Percentiles rank a stretch among this genome's conserved stretches.
These are phyloP conservation scores for Gossypium longicalyx DNA, from an alignment of 345 rosid species.

Conservation along the genomic window DNA sequence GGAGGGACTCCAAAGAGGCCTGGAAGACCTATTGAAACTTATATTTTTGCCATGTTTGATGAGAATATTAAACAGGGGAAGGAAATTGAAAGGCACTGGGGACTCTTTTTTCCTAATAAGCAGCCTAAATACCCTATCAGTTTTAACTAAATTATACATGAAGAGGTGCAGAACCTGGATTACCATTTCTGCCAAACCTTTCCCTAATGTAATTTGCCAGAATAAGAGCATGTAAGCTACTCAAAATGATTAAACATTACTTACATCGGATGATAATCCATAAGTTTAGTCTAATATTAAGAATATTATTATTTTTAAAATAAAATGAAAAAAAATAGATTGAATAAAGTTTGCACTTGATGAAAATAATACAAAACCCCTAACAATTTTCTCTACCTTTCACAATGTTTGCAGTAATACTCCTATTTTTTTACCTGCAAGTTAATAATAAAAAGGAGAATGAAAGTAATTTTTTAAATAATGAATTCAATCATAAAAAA, in stretches of 20 bases:
- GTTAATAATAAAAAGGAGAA: no score
- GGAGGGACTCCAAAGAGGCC: constrained; percentile 34
- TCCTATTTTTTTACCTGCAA: no score
- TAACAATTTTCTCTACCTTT: no score
- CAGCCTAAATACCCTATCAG: constrained; percentile 16
- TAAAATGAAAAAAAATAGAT: no score
- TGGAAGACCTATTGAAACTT: constrained; percentile 28
- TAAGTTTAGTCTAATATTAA: no score
- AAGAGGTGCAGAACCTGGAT: not conserved
- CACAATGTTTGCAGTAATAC: no score
- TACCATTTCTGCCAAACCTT: not conserved
- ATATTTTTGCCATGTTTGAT: constrained; percentile 37
- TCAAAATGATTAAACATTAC: no score
- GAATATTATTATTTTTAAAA: no score
- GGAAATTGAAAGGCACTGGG: constrained; percentile 18
- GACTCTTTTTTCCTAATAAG: constrained; percentile 29
- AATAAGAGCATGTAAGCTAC: not conserved
- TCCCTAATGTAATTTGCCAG: not conserved
- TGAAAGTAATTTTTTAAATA: no score
- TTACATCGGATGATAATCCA: no score
- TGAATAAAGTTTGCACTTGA: not conserved
- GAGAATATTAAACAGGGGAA: constrained; percentile 20
- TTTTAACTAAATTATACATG: constrained; percentile 5
- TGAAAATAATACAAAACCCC: no score
- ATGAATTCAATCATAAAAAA: no score